These are phyloP conservation scores for Sporothrix mexicana DNA, from an alignment of 2,329 filamentous ascomycete genomes.

Conservation along the genomic window DNA sequence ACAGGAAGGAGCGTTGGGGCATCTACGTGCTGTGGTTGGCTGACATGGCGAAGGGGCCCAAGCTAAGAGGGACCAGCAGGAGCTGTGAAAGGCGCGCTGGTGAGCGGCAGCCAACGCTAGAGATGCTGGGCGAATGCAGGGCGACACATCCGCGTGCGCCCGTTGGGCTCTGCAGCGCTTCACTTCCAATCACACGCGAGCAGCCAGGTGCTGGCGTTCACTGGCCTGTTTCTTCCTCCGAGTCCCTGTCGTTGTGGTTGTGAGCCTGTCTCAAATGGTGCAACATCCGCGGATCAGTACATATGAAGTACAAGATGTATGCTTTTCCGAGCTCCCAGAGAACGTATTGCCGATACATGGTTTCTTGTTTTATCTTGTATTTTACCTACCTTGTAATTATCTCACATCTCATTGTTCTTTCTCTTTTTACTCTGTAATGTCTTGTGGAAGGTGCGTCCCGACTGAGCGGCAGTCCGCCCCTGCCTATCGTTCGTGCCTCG, in stretches of 20 bases:
- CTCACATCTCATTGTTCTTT: neutral
- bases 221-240: neutral
- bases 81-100: neutral
- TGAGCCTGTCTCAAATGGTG: slow-evolving; percentile 19
- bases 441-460: neutral
- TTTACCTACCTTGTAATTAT: no score
- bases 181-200: slow-evolving; percentile 35
- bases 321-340: no score
- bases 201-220: neutral
- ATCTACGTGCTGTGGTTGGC: slow-evolving; percentile 32
- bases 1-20: slow-evolving; percentile 3
- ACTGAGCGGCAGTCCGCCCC: neutral
- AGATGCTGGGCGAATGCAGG: slow-evolving; percentile 29
- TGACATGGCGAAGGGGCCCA: slow-evolving; percentile 1
- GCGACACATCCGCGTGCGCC: slow-evolving; percentile 29
- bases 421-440: neutral
- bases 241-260: neutral
- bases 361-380: no score
- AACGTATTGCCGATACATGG: no score
- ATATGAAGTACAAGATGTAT: no score
- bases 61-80: neutral
- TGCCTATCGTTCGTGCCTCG: neutral
- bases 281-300: slow-evolving; percentile 5
- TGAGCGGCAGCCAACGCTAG: slow-evolving; percentile 22
- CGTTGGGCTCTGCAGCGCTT: slow-evolving; percentile 33